Conservation (phyloP, 2,329 filamentous ascomycete species). For the Aspergillus terreus region DNA sequence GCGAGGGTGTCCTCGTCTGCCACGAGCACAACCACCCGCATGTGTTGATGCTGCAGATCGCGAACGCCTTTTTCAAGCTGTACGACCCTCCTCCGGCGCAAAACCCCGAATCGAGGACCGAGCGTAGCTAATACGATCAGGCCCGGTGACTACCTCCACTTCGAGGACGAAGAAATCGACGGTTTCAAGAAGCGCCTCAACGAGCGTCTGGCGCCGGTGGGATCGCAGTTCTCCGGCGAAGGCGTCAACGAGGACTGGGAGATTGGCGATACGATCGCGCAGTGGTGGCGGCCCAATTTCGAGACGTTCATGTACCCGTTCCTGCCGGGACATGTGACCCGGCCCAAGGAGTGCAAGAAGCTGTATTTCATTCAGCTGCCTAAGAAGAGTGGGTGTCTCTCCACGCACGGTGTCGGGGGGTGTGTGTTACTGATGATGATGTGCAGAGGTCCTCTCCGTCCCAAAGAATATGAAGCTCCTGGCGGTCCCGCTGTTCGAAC, state of each 20-base stretch:
- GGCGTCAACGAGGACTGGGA: conserved; percentile 92
- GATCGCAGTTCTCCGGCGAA: conserved; percentile 73
- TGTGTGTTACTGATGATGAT: not conserved
- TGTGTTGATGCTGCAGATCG: conserved; percentile 98
- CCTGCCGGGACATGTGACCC: conserved; percentile 89
- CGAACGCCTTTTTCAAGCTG: conserved; percentile 98
- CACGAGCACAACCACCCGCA: conserved; percentile 99
- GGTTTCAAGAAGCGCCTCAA: conserved; percentile 95
- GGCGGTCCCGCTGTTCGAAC: conserved; percentile 91
- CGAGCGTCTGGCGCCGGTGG: conserved; percentile 89
- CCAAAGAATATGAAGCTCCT: conserved; percentile 99
- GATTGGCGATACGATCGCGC: conserved; percentile 88
- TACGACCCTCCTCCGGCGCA: conserved; percentile 32
- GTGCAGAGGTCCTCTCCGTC: conserved; percentile 82
- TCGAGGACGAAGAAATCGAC: conserved; percentile 80
- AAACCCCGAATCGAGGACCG: too few relatives aligned
- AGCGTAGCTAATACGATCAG: conserved; percentile 30
- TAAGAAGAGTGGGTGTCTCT: conserved; percentile 71
- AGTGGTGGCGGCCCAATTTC: conserved; percentile 99
- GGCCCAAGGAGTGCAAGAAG: conserved; percentile 99
- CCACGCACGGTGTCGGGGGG: not conserved
- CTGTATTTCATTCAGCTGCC: conserved; percentile 95
- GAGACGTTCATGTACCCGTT: conserved; percentile 99
- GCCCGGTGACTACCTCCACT: conserved; percentile 87
- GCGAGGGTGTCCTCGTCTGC: conserved; percentile 94